A percentile compares a stretch with the other conserved stretches of the same genome.
Evolutionary conservation across 1,139 yeast species (phyloP).

Genomic region (Saccharomyces hybrid): DNA sequence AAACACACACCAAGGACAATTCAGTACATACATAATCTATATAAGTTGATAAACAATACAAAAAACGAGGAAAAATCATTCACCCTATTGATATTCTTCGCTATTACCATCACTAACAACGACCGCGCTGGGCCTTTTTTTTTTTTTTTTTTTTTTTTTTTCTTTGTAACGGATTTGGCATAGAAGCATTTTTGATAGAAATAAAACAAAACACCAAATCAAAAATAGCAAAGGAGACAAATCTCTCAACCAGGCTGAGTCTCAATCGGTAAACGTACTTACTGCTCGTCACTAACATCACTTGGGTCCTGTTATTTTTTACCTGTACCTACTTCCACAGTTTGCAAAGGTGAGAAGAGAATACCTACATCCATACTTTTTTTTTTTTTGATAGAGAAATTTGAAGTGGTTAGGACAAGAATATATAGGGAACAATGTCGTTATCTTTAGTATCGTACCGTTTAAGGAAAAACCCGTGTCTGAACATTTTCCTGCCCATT

Average conservation of each 20-base stretch:
- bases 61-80: not conserved
- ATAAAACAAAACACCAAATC: not conserved
- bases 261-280: not conserved
- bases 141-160: not conserved
- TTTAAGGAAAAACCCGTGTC: slow-evolving; percentile 23
- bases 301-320: too few species aligned
- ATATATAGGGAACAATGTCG: not conserved
- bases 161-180: not conserved
- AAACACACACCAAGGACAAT: slow-evolving; percentile 1
- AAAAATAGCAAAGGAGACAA: not conserved
- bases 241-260: not conserved
- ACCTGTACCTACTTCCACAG: not conserved
- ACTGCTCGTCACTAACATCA: too few species aligned
- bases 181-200: not conserved
- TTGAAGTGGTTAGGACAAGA: slow-evolving; percentile 2
- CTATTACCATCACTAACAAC: not conserved
- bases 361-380: not conserved
- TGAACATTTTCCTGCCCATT: slow-evolving; percentile 21
- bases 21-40: not conserved
- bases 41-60: not conserved
- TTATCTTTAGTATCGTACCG: slow-evolving; percentile 17
- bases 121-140: not conserved
- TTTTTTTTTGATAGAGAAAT: not conserved
- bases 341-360: not conserved
- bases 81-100: not conserved